Percentiles rank a stretch among this genome's conserved stretches.
phyloP scores from a whole-genome alignment of 306 rosid genomes.

The Cucumis sativus region DNA sequence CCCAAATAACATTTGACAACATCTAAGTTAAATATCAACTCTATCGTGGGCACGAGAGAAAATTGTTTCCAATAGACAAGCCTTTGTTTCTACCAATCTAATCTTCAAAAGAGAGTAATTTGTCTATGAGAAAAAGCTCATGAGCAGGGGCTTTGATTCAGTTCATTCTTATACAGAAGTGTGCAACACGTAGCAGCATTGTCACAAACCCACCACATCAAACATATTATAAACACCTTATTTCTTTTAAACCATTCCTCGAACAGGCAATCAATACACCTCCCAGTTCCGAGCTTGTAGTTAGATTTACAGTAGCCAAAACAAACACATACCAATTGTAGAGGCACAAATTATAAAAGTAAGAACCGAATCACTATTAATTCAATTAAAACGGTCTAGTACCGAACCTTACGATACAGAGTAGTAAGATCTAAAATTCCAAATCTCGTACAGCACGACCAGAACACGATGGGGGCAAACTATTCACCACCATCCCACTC shows the following conservation, averaged over 20 bases:
- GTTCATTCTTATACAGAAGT: not conserved
- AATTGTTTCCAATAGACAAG: not conserved
- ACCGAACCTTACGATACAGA: not conserved
- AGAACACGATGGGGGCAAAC: not conserved
- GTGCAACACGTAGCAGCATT: not conserved
- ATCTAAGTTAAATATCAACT: not conserved
- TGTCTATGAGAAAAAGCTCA: not conserved
- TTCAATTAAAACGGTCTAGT: not conserved
- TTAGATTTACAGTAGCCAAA: not conserved
- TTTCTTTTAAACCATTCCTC: not conserved
- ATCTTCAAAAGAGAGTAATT: not conserved
- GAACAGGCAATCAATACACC: not conserved
- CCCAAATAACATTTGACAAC: not conserved
- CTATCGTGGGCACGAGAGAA: not conserved
- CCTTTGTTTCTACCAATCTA: not conserved
- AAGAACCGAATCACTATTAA: not conserved
- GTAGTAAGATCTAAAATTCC: not conserved
- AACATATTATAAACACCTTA: not conserved
- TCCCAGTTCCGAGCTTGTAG: not conserved
- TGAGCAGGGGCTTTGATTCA: not conserved
- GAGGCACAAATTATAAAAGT: not conserved
- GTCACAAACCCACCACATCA: not conserved
- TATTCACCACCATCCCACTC: not conserved
- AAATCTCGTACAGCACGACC: not conserved
- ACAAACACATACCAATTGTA: not conserved